Percentiles rank a stretch among this genome's conserved stretches.
Evolutionary conservation across 306 rosid genomes (phyloP).

Genomic region (Crataegus laevigata): DNA sequence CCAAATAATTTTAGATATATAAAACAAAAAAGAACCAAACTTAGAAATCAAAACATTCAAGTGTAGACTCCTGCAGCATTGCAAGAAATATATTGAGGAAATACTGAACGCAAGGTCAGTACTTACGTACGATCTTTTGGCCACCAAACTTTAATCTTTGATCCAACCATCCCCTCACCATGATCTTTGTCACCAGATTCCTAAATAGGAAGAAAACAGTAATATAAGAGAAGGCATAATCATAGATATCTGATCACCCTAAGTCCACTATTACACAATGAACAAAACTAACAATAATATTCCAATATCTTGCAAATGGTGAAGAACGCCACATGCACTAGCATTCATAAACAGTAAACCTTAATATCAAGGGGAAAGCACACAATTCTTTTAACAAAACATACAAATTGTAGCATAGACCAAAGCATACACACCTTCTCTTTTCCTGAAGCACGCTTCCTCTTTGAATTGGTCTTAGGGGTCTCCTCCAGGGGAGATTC

Average conservation of each 20-base stretch:
- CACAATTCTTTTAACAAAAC: not conserved
- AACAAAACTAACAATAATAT: not conserved
- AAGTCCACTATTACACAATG: not conserved
- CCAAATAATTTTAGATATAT: not conserved
- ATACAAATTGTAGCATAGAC: not conserved
- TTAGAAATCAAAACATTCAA: not conserved
- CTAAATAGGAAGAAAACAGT: conserved; percentile 29
- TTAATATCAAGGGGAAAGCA: not conserved
- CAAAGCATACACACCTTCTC: conserved; percentile 36
- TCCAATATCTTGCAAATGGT: not conserved
- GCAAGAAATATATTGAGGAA: not conserved
- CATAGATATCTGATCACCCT: not conserved
- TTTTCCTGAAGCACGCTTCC: conserved; percentile 59
- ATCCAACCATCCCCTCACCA: conserved; percentile 58
- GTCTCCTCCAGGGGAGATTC: conserved; percentile 36
- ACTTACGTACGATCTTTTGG: conserved; percentile 72
- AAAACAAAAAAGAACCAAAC: not conserved
- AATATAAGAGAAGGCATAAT: not conserved
- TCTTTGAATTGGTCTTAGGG: conserved; percentile 53
- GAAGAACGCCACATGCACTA: not conserved
- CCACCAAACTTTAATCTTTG: conserved; percentile 80
- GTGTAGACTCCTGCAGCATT: not conserved
- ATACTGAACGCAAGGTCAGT: conserved; percentile 3
- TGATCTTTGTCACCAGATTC: conserved; percentile 32
- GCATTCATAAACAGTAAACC: not conserved